Conservation (phyloP, 2,329 filamentous ascomycete genomes). For the Metarhizium rileyi region DNA sequence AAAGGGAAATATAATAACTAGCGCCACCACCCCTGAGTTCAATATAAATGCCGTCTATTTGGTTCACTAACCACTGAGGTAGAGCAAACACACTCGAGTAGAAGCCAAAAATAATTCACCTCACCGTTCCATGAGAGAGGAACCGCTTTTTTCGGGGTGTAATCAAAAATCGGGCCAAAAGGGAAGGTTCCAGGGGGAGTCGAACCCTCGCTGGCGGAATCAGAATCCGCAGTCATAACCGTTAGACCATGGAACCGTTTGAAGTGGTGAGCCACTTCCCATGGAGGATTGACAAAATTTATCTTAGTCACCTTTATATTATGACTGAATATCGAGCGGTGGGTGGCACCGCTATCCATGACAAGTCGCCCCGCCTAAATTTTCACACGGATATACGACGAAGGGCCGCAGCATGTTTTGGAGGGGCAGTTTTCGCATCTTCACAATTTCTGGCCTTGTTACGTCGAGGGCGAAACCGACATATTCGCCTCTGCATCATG, state of each 20-base stretch:
- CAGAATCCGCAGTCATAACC: conserved; percentile 27
- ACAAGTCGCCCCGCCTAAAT: conserved; percentile 28
- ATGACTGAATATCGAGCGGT: not conserved
- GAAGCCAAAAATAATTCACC: not conserved
- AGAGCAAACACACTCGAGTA: too few species aligned
- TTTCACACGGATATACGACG: conserved; percentile 14
- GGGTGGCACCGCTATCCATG: too few species aligned
- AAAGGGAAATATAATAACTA: too few species aligned
- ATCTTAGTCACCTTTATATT: not conserved
- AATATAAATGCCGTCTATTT: too few species aligned
- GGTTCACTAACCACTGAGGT: too few species aligned
- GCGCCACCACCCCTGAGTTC: too few species aligned
- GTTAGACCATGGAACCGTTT: conserved; percentile 26
- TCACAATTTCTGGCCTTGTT: not conserved
- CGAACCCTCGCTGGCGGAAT: conserved; percentile 29
- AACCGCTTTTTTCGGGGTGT: not conserved
- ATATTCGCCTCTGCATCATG: conserved; percentile 8
- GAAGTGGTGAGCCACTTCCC: conserved; percentile 18
- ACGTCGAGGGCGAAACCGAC: not conserved
- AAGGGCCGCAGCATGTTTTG: not conserved
- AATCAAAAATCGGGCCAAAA: not conserved
- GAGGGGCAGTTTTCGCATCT: conserved; percentile 2
- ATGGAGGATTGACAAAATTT: conserved; percentile 6
- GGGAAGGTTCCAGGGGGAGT: conserved; percentile 24
- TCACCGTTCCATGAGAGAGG: not conserved